These are phyloP conservation scores for Antrodiella citrinella DNA, from an alignment of 768 basidiomycete species.

Conservation along the genomic window DNA sequence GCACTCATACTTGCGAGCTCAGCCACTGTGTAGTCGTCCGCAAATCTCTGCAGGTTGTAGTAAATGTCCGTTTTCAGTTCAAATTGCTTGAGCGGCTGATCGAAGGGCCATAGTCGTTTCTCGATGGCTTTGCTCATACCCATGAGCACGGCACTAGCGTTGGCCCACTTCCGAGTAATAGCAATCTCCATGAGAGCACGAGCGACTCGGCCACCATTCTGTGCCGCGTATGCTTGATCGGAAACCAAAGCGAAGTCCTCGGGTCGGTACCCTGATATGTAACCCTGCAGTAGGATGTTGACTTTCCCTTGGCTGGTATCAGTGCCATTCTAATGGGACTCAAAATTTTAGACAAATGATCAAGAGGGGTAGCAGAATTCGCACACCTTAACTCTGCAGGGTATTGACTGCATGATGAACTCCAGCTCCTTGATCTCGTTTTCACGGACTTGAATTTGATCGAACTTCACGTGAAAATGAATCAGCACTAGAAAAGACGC, in stretches of 20 bases:
- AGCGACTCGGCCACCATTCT: constrained; percentile 90
- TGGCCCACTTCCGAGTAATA: constrained; percentile 88
- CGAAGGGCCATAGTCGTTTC: constrained; percentile 90
- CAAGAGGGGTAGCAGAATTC: neutral
- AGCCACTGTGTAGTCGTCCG: constrained; percentile 67
- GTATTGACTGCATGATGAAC: constrained; percentile 53
- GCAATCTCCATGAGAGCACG: constrained; percentile 94
- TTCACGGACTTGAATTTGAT: constrained; percentile 92
- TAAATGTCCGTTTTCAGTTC: constrained; percentile 69
- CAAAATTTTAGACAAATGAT: neutral
- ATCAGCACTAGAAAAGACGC: no score
- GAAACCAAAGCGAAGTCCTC: constrained; percentile 97
- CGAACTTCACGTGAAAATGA: constrained; percentile 49
- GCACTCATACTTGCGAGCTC: constrained; percentile 66
- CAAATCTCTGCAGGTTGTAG: constrained; percentile 71
- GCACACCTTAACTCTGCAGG: constrained; percentile 74
- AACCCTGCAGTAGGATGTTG: constrained; percentile 89
- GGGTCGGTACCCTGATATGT: constrained; percentile 70
- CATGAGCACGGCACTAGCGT: constrained; percentile 69
- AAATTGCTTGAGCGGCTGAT: constrained; percentile 84
- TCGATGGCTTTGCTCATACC: constrained; percentile 91
- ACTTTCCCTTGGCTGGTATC: constrained; percentile 75
- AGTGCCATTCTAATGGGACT: constrained; percentile 45
- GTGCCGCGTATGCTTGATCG: constrained; percentile 88
- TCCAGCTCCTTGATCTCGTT: constrained; percentile 82